Conservation (phyloP, 495 filamentous ascomycete species). For the Penicillium diatomitis region DNA sequence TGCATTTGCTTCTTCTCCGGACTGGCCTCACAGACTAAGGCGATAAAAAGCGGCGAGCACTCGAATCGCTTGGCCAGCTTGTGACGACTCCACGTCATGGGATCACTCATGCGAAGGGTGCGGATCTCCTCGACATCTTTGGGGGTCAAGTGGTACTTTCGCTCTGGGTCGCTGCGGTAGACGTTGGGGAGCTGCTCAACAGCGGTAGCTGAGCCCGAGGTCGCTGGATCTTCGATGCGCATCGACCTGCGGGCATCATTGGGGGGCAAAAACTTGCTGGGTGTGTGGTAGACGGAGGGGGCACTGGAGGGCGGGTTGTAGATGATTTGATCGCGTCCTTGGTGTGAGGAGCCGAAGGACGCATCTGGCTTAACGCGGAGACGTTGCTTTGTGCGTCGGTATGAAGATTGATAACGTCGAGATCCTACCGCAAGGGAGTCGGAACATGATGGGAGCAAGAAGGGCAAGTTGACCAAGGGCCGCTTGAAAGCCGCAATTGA, state of each 20-base stretch:
- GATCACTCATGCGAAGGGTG: slow-evolving; percentile 54
- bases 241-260: slow-evolving; percentile 63
- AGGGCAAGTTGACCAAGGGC: slow-evolving; percentile 35
- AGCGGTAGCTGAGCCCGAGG: slow-evolving; percentile 6
- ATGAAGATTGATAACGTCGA: slow-evolving; percentile 57
- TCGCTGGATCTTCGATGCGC: slow-evolving; percentile 16
- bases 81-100: slow-evolving; percentile 60
- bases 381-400: slow-evolving; percentile 59
- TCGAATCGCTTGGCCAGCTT: slow-evolving; percentile 63
- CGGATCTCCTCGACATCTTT: slow-evolving; percentile 76
- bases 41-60: slow-evolving; percentile 70
- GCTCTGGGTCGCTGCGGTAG: slow-evolving; percentile 41
- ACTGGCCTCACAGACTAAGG: slow-evolving; percentile 40
- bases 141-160: slow-evolving; percentile 67
- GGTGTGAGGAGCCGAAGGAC: slow-evolving; percentile 49
- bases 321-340: slow-evolving; percentile 59
- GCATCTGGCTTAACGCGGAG: slow-evolving; percentile 65
- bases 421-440: slow-evolving; percentile 23
- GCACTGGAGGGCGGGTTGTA: slow-evolving; percentile 90
- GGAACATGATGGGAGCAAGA: slow-evolving; percentile 29
- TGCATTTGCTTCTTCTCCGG: slow-evolving; percentile 41
- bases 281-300: slow-evolving; percentile 76
- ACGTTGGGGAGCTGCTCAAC: slow-evolving; percentile 45
- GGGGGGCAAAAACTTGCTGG: slow-evolving; percentile 77
- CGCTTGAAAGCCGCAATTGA: slow-evolving; percentile 24